phyloP scores from a whole-genome alignment of 164 flowering plant species.

The Annona squamosa region DNA sequence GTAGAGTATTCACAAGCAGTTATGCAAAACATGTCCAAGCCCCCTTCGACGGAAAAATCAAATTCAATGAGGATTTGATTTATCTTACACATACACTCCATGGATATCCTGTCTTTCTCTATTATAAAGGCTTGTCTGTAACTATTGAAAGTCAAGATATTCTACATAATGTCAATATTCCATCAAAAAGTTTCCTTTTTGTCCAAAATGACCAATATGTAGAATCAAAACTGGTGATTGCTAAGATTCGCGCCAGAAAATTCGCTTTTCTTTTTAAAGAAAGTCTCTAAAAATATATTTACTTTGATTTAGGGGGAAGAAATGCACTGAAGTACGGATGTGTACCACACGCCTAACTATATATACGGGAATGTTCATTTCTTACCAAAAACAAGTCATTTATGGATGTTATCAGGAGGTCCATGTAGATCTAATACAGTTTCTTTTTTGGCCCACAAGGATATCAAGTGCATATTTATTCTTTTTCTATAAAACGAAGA shows the following conservation, averaged over 20 bases:
- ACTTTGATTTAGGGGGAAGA: not conserved
- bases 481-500: not conserved
- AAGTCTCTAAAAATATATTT: too few species aligned
- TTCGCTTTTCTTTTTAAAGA: not conserved
- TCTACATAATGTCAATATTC: not conserved
- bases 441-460: not conserved
- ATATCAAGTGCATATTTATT: too few species aligned
- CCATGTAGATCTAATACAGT: constrained; percentile 3
- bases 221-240: not conserved
- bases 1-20: not conserved
- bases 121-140: not conserved
- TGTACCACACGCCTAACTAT: not conserved
- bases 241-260: not conserved
- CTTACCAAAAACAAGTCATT: constrained; percentile 7
- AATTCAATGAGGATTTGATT: not conserved
- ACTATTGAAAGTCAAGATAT: not conserved
- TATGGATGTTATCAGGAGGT: constrained; percentile 11
- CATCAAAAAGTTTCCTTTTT: not conserved
- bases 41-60: not conserved
- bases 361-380: constrained; percentile 1
- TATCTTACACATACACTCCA: not conserved
- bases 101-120: not conserved
- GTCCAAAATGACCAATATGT: not conserved
- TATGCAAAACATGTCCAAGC: not conserved
- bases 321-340: not conserved